Conservation (phyloP, 2,329 filamentous ascomycete species). For the Cladosporium austrohemisphaericum region DNA sequence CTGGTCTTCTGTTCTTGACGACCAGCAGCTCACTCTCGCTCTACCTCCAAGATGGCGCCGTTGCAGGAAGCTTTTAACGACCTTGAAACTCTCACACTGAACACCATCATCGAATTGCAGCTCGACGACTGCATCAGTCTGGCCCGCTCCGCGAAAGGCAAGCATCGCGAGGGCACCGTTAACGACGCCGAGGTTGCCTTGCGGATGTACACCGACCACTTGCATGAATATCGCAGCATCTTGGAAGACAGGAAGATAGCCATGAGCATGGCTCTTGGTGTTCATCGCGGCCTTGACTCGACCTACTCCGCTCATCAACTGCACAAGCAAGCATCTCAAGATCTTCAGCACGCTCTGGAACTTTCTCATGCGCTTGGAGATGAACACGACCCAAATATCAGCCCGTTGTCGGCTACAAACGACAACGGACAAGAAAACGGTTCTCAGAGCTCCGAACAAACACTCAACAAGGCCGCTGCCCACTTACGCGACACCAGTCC, state of each 20-base stretch:
- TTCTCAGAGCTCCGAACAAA: no score
- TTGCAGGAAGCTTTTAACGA: not conserved
- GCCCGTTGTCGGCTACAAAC: no score
- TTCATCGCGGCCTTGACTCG: conserved; percentile 19
- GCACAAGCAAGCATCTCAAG: conserved; percentile 23
- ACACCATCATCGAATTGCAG: conserved; percentile 16
- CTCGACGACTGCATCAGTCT: conserved; percentile 17
- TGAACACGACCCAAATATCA: no score
- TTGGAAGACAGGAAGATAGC: conserved; percentile 23
- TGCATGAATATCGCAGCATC: conserved; percentile 16
- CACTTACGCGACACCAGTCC: no score
- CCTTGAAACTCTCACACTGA: conserved; percentile 14
- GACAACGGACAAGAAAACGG: no score
- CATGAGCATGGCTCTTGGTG: conserved; percentile 22
- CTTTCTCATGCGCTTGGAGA: no score
- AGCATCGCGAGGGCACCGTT: conserved; percentile 20
- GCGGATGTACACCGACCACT: conserved; percentile 25
- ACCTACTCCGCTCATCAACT: conserved; percentile 17
- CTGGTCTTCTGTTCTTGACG: no score
- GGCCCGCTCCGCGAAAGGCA: conserved; percentile 17
- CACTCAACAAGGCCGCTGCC: no score
- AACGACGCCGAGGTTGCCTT: conserved; percentile 23
- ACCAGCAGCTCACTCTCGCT: no score
- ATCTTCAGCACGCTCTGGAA: conserved; percentile 21
- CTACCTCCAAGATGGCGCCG: conserved; percentile 13